Evolutionary conservation across 2,329 filamentous ascomycete genomes (phyloP), one percentile per base, ranked within the genome.

Genomic region (Sporothrix humicola): DNA sequence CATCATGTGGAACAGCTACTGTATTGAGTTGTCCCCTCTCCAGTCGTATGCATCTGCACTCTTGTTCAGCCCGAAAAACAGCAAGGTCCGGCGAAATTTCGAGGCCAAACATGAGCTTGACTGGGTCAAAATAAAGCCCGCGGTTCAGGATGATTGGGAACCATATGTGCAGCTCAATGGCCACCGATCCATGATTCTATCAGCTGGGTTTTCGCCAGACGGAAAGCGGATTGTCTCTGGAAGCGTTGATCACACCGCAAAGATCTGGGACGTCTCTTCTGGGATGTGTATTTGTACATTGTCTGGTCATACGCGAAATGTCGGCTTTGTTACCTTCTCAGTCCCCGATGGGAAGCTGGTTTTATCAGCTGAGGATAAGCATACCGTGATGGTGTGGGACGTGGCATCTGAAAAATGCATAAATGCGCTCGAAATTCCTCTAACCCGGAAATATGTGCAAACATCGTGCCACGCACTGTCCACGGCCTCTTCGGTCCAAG

Each of bases 1-100:
- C 12, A 46, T 65, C 10, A 6, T 46, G 37, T 65, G 59, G 59
- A 65, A 65, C n/a, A 65, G 59, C 37, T 65, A 46, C 10, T 65
- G 59, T 7, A 26, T 65, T 0, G 17, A 65, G 31, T 3, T 65
- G 1, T 65, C 59, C 2, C 59, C 59, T 15, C 37, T 65, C 3
- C 59, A 65, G 17, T 2, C 37, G 1, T 65, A 65, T 12, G 59
- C 59, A 2, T 65, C 59, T 10, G 59, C 59, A 0, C 37, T 65
- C 10, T 4, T 65, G 2, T 65, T 65, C 37, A 65, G 59, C 12
- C 59, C 59, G 1, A 65, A 20, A 23, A 65, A 65, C 5, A 65
- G 59, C 59, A 65, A 23, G 9, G 37, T 65, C 59, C n/a, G 37
- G 3, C 37, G 17, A 5, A 0, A 65, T 46, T 65, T 65, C 1